Evolutionary conservation across 1,139 yeast species (phyloP).

Genomic region (Lodderomyces metapsilosis): DNA sequence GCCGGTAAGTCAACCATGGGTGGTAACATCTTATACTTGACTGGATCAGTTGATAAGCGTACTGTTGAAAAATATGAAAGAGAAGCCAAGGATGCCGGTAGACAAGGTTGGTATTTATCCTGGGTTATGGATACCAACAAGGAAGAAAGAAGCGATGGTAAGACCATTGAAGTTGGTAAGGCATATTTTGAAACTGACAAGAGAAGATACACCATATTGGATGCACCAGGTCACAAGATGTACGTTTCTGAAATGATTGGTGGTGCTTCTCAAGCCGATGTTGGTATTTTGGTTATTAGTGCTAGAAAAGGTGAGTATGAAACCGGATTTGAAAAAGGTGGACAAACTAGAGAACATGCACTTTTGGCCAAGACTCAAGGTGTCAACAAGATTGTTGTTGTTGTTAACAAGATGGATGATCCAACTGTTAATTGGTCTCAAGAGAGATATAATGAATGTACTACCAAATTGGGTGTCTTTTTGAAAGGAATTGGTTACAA

Average conservation of each 20-base stretch:
- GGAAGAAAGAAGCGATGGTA: constrained; percentile 98
- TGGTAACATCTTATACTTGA: constrained; percentile 87
- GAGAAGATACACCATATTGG: constrained; percentile 95
- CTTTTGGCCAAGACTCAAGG: constrained; percentile 97
- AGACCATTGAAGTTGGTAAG: constrained; percentile 97
- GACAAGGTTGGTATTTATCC: constrained; percentile 98
- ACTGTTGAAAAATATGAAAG: constrained; percentile 98
- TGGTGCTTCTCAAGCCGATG: constrained; percentile 99
- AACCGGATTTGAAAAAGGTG: constrained; percentile 98
- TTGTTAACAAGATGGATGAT: constrained; percentile 98
- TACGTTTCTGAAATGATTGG: constrained; percentile 99
- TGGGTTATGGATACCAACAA: constrained; percentile 99
- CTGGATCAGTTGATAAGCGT: constrained; percentile 98
- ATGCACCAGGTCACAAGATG: constrained; percentile 99
- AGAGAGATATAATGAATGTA: constrained; percentile 96
- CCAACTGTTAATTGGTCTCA: constrained; percentile 95
- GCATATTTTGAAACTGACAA: constrained; percentile 96
- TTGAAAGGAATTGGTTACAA: constrained; percentile 89
- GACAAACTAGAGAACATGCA: constrained; percentile 99
- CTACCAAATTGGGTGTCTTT: constrained; percentile 70
- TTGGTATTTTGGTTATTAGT: constrained; percentile 92
- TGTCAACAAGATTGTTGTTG: constrained; percentile 88
- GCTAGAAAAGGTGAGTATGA: constrained; percentile 99
- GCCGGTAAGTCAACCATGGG: constrained; percentile 99
- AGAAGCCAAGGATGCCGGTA: constrained; percentile 98